Evolutionary conservation across 2,329 filamentous ascomycete genomes (phyloP).

Genomic region (Lanzia echinophila): DNA sequence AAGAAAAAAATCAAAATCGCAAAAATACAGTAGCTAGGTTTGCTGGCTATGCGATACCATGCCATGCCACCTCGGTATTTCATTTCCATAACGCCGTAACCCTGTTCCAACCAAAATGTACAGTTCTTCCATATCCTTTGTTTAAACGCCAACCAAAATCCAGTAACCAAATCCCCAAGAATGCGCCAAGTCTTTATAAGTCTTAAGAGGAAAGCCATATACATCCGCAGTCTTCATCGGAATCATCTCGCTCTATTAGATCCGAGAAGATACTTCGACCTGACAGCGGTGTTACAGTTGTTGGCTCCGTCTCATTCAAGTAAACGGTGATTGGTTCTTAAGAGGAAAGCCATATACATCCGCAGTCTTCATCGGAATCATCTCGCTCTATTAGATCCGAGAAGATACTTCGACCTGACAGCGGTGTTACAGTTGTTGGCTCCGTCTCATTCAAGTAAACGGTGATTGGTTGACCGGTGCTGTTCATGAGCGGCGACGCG

Average conservation of each 20-base stretch:
- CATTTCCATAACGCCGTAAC: not conserved
- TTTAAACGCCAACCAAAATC: not conserved
- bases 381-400: not conserved
- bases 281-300: conserved; percentile 11
- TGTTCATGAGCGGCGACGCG: conserved; percentile 18
- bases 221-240: conserved; percentile 10
- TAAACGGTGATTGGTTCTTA: conserved; percentile 22
- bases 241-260: not conserved
- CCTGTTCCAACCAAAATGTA: not conserved
- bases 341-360: conserved; percentile 13
- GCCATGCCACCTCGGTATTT: not conserved
- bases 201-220: conserved; percentile 12
- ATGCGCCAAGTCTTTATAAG: not conserved
- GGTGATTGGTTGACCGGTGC: conserved; percentile 19
- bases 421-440: conserved; percentile 14
- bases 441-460: conserved; percentile 28
- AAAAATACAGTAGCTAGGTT: too few relatives aligned
- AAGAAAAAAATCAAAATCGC: too few relatives aligned
- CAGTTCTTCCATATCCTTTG: not conserved
- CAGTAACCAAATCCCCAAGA: not conserved
- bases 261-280: not conserved
- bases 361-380: conserved; percentile 4
- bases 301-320: conserved; percentile 26
- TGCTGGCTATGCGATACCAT: too few relatives aligned
- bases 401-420: conserved; percentile 6